A percentile compares a stretch with the other conserved stretches of the same genome.
Conservation (phyloP, 805 yeast genomes). For the Wickerhamomyces chaumierensis region DNA sequence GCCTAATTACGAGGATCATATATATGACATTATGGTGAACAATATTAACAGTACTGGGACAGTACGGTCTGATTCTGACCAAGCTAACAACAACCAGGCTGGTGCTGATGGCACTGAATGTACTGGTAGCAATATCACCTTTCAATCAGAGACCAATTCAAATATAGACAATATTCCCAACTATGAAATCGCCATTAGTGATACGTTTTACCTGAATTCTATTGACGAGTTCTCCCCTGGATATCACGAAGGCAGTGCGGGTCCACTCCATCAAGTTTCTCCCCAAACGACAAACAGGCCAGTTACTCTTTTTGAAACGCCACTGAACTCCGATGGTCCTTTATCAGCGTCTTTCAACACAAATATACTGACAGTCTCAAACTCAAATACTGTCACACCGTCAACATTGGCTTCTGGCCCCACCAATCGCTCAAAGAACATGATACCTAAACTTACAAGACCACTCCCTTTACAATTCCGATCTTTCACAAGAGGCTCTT, state of each 20-base stretch:
- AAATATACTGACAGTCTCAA: too few species aligned
- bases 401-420: too few species aligned
- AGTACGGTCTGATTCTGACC: too few species aligned
- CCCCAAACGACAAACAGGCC: too few species aligned
- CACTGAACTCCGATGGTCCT: too few species aligned
- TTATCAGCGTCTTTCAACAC: too few species aligned
- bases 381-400: too few species aligned
- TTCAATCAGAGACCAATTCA: conserved; percentile 6
- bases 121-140: conserved; percentile 1
- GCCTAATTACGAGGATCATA: conserved; percentile 62
- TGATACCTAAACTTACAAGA: neutral
- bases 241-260: too few species aligned
- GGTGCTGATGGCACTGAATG: neutral
- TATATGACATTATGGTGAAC: conserved; percentile 43
- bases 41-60: conserved; percentile 10
- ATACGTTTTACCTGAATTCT: conserved; percentile 29
- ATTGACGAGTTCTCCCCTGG: conserved; percentile 42
- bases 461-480: neutral
- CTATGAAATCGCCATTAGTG: conserved; percentile 59
- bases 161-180: conserved; percentile 61
- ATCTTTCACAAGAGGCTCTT: neutral
- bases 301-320: too few species aligned
- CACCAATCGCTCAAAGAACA: neutral
- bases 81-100: neutral
- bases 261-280: too few species aligned